Base-by-base conservation (phyloP, 2,329 filamentous ascomycete species). In the Ceratocystis destructans region DNA sequence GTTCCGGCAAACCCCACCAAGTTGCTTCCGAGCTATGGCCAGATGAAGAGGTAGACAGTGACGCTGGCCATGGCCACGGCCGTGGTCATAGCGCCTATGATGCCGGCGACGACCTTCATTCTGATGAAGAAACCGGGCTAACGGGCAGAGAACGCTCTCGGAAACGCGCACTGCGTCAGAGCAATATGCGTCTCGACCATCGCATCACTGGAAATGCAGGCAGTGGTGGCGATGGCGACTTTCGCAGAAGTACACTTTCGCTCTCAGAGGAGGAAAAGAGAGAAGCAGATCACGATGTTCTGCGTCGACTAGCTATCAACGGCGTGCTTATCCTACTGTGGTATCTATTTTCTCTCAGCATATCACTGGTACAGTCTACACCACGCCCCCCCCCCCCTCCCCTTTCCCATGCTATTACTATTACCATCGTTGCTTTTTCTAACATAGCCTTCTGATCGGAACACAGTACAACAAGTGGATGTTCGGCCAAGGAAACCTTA, bases 391-490 rank as follows among this genome's bases (percentile, higher is more conserved):
- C n/a, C n/a, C n/a, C n/a, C n/a, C n/a, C n/a, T n/a, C 15, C n/a
- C n/a, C n/a, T 2, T 20, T 10, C 7, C 46, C 46, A n/a, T 48
- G 25, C 17, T n/a, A 8, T 17, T 20, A 7, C 17, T n/a, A 8
- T 17, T 20, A 7, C 46, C n/a, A 20, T 48, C 15, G 17, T 22
- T 22, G 37, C 22, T 12, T 57, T 74, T 65, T 73, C 73, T 72
- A 69, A 74, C 70, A 15, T 31, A 64, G 31, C n/a, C 48, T 33
- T 20, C 5, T 12, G 12, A 41, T 41, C 2, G 5, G 25, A 57
- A 41, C 41, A 62, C 70, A 94, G 87, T 99, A 97, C 80, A 99
- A 99, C 82, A 97, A 96, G 79, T 97, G 94, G 94, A 97, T 99
- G 93, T 97, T 99, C 77, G 89, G 89, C 72, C 83, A 87, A 69